These are phyloP conservation scores for Fusarium austroafricanum DNA, from an alignment of 2,329 filamentous ascomycete genomes.

Conservation along the genomic window DNA sequence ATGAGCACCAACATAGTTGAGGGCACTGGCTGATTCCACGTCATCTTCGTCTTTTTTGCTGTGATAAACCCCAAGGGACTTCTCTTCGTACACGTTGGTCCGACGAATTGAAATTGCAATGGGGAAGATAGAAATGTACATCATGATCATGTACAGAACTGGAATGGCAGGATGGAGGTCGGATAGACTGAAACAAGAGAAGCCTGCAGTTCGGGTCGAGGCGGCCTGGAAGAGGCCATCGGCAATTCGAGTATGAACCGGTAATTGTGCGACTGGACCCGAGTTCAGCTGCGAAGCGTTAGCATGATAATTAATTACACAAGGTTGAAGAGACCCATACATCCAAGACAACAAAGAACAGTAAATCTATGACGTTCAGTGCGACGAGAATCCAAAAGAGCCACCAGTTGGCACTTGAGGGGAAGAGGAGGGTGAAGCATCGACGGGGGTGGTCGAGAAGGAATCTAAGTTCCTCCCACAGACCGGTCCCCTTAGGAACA, in stretches of 20 bases:
- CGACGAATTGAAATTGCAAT: slow-evolving; percentile 94
- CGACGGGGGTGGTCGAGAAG: slow-evolving; percentile 93
- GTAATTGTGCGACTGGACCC: slow-evolving; percentile 72
- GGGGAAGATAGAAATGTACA: slow-evolving; percentile 98
- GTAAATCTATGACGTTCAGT: slow-evolving; percentile 85
- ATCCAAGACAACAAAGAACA: slow-evolving; percentile 94
- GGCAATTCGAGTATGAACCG: slow-evolving; percentile 80
- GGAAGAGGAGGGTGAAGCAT: slow-evolving; percentile 95
- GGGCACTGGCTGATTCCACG: slow-evolving; percentile 63
- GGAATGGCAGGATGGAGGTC: slow-evolving; percentile 89
- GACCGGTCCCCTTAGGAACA: slow-evolving; percentile 71
- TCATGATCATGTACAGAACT: slow-evolving; percentile 96
- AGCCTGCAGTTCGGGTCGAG: slow-evolving; percentile 90
- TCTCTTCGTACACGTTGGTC: slow-evolving; percentile 97
- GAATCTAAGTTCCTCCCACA: slow-evolving; percentile 93
- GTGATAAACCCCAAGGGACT: slow-evolving; percentile 79
- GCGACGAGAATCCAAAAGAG: slow-evolving; percentile 86
- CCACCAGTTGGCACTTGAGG: slow-evolving; percentile 93
- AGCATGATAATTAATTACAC: slow-evolving; percentile 22
- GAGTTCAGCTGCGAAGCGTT: slow-evolving; percentile 71
- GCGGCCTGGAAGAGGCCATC: slow-evolving; percentile 92
- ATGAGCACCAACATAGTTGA: slow-evolving; percentile 91
- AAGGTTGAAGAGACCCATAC: slow-evolving; percentile 60
- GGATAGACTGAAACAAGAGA: slow-evolving; percentile 82
- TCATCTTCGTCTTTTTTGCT: slow-evolving; percentile 59